Evolutionary conservation across 768 basidiomycete genomes (phyloP), one percentile per base, ranked within the genome.

Genomic region (Russula dissimulans): DNA sequence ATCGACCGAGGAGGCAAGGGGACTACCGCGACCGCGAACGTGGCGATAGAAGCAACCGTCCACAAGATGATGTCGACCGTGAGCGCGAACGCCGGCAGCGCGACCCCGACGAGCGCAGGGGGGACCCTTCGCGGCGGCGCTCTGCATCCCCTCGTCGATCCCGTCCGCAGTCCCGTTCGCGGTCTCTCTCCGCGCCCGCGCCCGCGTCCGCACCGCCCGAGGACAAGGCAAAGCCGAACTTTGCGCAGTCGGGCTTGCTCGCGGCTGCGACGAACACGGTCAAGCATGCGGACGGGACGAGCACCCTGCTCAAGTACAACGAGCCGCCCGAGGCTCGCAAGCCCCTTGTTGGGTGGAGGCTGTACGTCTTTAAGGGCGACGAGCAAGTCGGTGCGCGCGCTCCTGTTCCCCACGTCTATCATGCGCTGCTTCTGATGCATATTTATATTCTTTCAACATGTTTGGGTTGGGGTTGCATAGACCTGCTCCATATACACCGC

Each of bases 251-350:
- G 18, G 97, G 97, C 12, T 77, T 95, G 7, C 81, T 99, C 41
- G 97, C 95, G 0, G 95, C 95, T 4, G 97, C 91, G 69, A 98
- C 97, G 3, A 98, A 99, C 69, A 93, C 91, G 1, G 86, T 95
- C 45, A 81, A 82, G 65, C 79, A 83, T 36, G 75, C 77, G 7
- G 85, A 91, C 69, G 91, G 89, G n/a, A 82, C 82, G 53, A 85
- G 77, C 66, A 86, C 88, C 6, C 83, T 97, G 46, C 77, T 99
- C 63, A 99, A 98, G 72, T 99, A 99, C 71, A 95, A 98, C 63
- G 97, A 99, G 72, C 97, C 97, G 15, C 94, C 97, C 6, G 97
- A 99, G 77, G 97, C 95, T 32, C 78, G 97, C 65, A 97, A 95
- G 69, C 95, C 97, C 10, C 74, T 79, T 5, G 72, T 89, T 38